Evolutionary conservation across 495 filamentous ascomycete genomes (phyloP).

Genomic region (Penicillium pulvis): DNA sequence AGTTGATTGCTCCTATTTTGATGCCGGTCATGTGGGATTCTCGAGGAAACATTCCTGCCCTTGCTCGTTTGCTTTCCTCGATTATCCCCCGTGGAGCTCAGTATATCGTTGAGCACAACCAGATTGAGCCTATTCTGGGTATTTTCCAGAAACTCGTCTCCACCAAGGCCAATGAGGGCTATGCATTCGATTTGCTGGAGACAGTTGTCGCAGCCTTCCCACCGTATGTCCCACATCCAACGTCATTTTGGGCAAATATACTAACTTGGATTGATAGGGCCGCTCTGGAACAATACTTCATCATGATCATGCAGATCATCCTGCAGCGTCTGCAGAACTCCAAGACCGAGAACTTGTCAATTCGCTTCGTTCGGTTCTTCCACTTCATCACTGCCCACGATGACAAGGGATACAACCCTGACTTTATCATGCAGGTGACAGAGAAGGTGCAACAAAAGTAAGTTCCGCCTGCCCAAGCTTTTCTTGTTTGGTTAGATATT

Average conservation of each 20-base stretch:
- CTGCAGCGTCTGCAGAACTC: conserved; percentile 76
- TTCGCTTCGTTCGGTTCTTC: conserved; percentile 87
- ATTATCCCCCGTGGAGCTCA: conserved; percentile 76
- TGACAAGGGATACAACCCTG: conserved; percentile 78
- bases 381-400: conserved; percentile 81
- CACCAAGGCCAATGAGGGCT: conserved; percentile 71
- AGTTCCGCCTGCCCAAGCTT: conserved; percentile 19
- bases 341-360: conserved; percentile 77
- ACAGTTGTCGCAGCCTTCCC: conserved; percentile 70
- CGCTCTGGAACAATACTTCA: conserved; percentile 74
- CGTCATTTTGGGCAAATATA: background rate
- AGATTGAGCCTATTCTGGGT: conserved; percentile 77
- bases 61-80: conserved; percentile 79
- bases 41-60: conserved; percentile 87
- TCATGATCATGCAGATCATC: conserved; percentile 76
- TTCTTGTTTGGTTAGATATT: conserved; percentile 17
- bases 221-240: conserved; percentile 50
- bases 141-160: conserved; percentile 89
- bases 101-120: conserved; percentile 71
- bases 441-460: conserved; percentile 78
- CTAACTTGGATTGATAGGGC: conserved; percentile 43
- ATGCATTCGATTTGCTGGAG: conserved; percentile 89
- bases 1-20: conserved; percentile 72
- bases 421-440: conserved; percentile 80
- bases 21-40: conserved; percentile 81